phyloP scores from a whole-genome alignment of 495 filamentous ascomycete genomes.

The Amorphotheca resinae region DNA sequence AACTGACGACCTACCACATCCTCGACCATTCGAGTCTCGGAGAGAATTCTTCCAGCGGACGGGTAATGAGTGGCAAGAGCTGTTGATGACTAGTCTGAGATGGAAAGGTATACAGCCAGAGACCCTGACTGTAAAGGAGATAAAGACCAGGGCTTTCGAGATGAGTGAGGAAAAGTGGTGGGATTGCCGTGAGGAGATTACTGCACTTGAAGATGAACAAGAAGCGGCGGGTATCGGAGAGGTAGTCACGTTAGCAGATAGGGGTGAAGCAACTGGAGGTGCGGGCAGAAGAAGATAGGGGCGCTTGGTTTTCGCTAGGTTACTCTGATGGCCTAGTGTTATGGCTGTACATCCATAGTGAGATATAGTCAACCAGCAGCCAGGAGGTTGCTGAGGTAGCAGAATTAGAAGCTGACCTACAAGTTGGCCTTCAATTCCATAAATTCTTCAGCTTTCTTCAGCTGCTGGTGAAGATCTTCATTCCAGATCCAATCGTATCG shows the following conservation, averaged over 20 bases:
- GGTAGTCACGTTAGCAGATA: conserved; percentile 75
- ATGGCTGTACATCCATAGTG: too few relatives aligned
- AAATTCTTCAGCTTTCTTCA: conserved; percentile 18
- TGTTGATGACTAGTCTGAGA: conserved; percentile 55
- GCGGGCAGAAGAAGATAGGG: conserved; percentile 34
- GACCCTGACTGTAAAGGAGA: conserved; percentile 69
- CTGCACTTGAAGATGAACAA: conserved; percentile 86
- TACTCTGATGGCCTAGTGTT: too few relatives aligned
- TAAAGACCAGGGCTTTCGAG: conserved; percentile 79
- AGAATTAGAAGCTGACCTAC: too few relatives aligned
- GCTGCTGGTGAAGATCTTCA: conserved; percentile 23
- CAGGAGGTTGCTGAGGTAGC: too few relatives aligned
- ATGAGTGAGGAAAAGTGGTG: conserved; percentile 94
- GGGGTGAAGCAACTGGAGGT: conserved; percentile 42
- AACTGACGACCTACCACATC: conserved; percentile 49
- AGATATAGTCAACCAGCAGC: too few relatives aligned
- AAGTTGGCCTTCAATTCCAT: too few relatives aligned
- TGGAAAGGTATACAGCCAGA: conserved; percentile 47
- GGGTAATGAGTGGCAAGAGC: conserved; percentile 78
- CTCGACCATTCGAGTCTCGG: conserved; percentile 81
- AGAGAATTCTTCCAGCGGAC: conserved; percentile 88
- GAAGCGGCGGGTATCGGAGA: conserved; percentile 92
- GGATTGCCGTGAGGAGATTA: conserved; percentile 94
- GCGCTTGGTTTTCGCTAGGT: too few relatives aligned
- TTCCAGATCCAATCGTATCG: conserved; percentile 41